Conservation (phyloP, 2,329 filamentous ascomycete species). For the Trichophaea hybrida region DNA sequence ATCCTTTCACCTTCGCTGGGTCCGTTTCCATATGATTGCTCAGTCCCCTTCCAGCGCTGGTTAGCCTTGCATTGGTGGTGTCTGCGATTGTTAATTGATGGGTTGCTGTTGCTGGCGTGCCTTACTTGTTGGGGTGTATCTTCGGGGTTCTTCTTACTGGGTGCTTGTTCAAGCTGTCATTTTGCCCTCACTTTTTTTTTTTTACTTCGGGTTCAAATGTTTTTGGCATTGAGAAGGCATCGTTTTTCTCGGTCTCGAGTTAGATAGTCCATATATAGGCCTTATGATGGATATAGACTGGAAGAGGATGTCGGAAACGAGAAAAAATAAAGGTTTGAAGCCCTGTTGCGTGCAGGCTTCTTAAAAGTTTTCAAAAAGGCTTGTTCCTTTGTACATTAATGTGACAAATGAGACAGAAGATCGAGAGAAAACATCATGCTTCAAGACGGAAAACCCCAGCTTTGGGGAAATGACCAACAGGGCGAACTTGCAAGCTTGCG, state of each 20-base stretch:
- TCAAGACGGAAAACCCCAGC: too few relatives aligned
- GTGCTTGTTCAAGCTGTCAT: not conserved
- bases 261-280: not conserved
- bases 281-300: not conserved
- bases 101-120: not conserved
- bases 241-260: not conserved
- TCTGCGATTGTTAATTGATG: not conserved
- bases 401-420: too few relatives aligned
- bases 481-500: too few relatives aligned
- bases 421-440: too few relatives aligned
- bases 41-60: not conserved
- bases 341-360: not conserved
- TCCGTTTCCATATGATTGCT: not conserved
- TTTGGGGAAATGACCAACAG: too few relatives aligned
- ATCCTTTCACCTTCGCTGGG: not conserved
- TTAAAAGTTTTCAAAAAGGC: not conserved
- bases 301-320: not conserved
- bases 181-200: not conserved
- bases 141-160: not conserved
- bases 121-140: not conserved
- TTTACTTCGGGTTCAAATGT: not conserved
- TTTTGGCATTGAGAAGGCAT: not conserved
- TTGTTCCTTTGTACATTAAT: too few relatives aligned
- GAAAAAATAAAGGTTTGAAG: not conserved
- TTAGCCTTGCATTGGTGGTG: not conserved